Percentiles rank a stretch among this genome's conserved stretches.
Conservation (phyloP, 2,329 filamentous ascomycete genomes). For the Zymoseptoria ardabiliae region DNA sequence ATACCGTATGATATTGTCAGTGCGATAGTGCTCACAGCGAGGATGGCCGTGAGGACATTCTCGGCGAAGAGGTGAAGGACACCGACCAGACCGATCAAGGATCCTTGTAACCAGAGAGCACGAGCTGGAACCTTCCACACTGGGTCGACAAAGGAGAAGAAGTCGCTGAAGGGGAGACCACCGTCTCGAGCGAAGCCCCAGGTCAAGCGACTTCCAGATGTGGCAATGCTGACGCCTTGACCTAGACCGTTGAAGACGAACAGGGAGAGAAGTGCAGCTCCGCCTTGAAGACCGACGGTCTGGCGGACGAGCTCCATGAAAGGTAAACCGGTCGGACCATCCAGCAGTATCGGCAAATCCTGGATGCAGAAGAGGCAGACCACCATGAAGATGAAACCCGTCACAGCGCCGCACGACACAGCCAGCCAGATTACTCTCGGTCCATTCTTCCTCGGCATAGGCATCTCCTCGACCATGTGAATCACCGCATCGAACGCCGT, state of each 20-base stretch:
- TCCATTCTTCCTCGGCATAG: constrained; percentile 44
- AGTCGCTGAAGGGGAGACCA: constrained; percentile 21
- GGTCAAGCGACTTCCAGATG: constrained; percentile 21
- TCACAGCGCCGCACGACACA: constrained; percentile 35
- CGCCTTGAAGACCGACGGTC: constrained; percentile 41
- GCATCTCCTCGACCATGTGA: constrained; percentile 53
- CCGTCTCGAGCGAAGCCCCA: constrained; percentile 24
- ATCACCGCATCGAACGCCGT: constrained; percentile 54
- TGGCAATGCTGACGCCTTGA: constrained; percentile 48
- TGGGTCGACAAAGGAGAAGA: constrained; percentile 35
- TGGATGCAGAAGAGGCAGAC: constrained; percentile 49
- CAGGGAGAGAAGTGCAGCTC: constrained; percentile 40
- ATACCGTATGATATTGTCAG: constrained; percentile 39
- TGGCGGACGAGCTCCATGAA: constrained; percentile 54
- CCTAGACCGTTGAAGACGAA: constrained; percentile 52
- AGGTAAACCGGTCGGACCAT: constrained; percentile 45
- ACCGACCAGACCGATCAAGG: constrained; percentile 44
- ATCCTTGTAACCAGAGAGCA: constrained; percentile 47
- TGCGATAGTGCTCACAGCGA: constrained; percentile 37
- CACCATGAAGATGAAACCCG: constrained; percentile 52
- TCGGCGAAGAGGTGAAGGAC: constrained; percentile 37
- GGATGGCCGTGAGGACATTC: constrained; percentile 38
- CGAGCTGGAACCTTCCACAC: constrained; percentile 48
- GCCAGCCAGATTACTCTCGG: constrained; percentile 49
- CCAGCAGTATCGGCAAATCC: constrained; percentile 40